These are phyloP conservation scores for Boeremia lycopersici DNA, from an alignment of 2,329 filamentous ascomycete genomes.

Conservation along the genomic window DNA sequence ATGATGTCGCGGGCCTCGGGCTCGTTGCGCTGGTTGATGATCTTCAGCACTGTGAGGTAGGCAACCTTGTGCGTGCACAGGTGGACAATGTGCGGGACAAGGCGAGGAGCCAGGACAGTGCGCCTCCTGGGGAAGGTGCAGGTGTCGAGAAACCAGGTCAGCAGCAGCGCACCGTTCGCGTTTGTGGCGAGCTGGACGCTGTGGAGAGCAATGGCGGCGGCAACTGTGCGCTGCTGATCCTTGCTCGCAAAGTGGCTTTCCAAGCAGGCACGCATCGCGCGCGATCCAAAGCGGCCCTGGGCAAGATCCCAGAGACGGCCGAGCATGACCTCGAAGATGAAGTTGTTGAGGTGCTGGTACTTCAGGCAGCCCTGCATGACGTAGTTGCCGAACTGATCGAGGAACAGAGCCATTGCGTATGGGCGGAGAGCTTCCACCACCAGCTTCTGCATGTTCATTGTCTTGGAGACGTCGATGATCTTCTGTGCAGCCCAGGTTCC, in stretches of 20 bases:
- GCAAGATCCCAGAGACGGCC: conserved; percentile 91
- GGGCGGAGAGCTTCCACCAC: conserved; percentile 85
- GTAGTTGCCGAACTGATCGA: conserved; percentile 98
- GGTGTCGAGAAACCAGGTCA: conserved; percentile 98
- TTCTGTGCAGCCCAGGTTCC: conserved; percentile 99
- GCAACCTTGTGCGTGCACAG: conserved; percentile 98
- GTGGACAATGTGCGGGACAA: conserved; percentile 91
- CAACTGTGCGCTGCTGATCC: conserved; percentile 93
- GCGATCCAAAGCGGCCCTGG: conserved; percentile 90
- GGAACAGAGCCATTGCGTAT: conserved; percentile 88
- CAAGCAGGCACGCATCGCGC: conserved; percentile 94
- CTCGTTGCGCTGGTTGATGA: conserved; percentile 97
- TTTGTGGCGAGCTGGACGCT: conserved; percentile 96
- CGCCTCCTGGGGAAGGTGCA: conserved; percentile 93
- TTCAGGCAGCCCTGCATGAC: conserved; percentile 95
- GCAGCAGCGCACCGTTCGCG: conserved; percentile 87
- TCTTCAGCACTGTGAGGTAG: conserved; percentile 94
- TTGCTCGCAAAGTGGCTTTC: conserved; percentile 96
- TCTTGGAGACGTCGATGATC: conserved; percentile 96
- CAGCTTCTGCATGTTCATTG: conserved; percentile 77
- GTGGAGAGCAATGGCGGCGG: conserved; percentile 92
- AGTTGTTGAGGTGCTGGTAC: conserved; percentile 89
- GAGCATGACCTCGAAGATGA: conserved; percentile 98
- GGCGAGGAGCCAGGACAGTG: conserved; percentile 86
- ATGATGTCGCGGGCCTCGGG: conserved; percentile 89